Percentiles rank a stretch among this genome's conserved stretches.
Evolutionary conservation across 192 early-diverging fungal species (phyloP).

Genomic region (Linnemannia elongata): DNA sequence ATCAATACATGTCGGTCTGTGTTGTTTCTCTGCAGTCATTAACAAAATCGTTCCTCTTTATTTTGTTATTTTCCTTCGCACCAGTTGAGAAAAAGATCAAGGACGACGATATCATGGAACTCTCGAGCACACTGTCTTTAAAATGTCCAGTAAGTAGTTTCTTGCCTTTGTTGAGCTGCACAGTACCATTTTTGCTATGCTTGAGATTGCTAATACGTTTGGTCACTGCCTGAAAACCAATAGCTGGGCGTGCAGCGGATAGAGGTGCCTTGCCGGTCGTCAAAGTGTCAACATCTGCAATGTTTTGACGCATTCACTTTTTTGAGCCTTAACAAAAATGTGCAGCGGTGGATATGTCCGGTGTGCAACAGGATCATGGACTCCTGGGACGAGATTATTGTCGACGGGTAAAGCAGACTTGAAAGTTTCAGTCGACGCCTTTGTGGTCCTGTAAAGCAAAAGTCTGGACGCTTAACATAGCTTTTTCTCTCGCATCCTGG

Average conservation of each 20-base stretch:
- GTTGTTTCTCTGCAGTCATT: not conserved
- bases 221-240: not conserved
- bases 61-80: not conserved
- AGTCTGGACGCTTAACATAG: not conserved
- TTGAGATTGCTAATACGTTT: not conserved
- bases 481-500: not conserved
- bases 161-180: not conserved
- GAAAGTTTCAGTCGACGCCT: conserved; percentile 1
- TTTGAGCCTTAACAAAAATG: conserved; percentile 77
- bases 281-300: conserved; percentile 80
- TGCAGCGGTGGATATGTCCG: conserved; percentile 79
- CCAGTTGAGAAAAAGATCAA: conserved; percentile 57
- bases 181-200: no score
- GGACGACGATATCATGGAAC: conserved; percentile 76
- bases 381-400: conserved; percentile 72
- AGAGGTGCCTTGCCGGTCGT: conserved; percentile 69
- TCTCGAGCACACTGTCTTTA: conserved; percentile 73
- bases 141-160: conserved; percentile 77
- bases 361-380: conserved; percentile 70
- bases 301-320: conserved; percentile 86
- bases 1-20: not conserved
- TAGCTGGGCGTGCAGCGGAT: conserved; percentile 77
- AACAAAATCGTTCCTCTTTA: not conserved
- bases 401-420: conserved; percentile 72
- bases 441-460: not conserved